Evolutionary conservation across 2,329 filamentous ascomycete species (phyloP).

Genomic region (Hypoxylon sp.): DNA sequence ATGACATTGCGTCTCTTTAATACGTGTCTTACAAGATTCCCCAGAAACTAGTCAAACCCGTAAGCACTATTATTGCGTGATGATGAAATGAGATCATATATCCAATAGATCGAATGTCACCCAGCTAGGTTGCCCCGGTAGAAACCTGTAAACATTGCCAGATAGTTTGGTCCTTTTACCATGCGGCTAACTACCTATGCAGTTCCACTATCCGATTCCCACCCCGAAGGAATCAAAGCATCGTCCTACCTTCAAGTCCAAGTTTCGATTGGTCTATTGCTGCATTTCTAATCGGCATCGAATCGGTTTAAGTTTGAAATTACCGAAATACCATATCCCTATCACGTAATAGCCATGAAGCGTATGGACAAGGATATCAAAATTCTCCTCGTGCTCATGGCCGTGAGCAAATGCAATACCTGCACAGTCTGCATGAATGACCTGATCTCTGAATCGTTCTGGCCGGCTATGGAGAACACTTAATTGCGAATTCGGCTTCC

Average conservation of each 20-base stretch:
- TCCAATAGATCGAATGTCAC: not conserved
- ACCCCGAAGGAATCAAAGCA: not conserved
- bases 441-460: not conserved
- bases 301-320: not conserved
- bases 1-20: not conserved
- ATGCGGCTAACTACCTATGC: not conserved
- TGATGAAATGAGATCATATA: not conserved
- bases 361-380: not conserved
- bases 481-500: not conserved
- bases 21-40: not conserved
- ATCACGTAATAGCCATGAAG: slow-evolving; percentile 1
- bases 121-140: not conserved
- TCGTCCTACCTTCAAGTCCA: not conserved
- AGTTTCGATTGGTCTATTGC: not conserved
- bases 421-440: slow-evolving; percentile 10
- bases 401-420: not conserved
- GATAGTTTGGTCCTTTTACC: not conserved
- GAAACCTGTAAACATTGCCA: not conserved
- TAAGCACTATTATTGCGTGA: slow-evolving; percentile 10
- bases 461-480: not conserved
- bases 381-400: not conserved
- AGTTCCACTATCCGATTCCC: not conserved
- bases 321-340: not conserved
- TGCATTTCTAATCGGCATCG: not conserved
- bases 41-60: not conserved